Percentiles rank a stretch among this genome's conserved stretches.
Evolutionary conservation across 441 rosid species (phyloP).

Genomic region (Manihot esculenta): DNA sequence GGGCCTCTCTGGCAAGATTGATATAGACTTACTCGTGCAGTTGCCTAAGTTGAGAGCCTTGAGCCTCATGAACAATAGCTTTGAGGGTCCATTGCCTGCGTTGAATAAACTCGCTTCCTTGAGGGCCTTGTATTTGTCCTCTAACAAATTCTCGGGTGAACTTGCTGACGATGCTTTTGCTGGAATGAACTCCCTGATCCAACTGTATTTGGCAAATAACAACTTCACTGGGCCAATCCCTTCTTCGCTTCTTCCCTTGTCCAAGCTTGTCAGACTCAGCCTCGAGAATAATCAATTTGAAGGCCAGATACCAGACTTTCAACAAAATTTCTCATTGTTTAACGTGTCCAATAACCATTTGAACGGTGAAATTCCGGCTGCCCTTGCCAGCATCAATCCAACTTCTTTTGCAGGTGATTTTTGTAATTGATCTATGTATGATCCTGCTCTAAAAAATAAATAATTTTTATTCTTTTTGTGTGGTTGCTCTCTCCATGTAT

Average conservation of each 20-base stretch:
- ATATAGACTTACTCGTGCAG: slow-evolving; percentile 35
- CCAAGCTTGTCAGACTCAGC: slow-evolving; percentile 37
- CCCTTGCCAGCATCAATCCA: slow-evolving; percentile 38
- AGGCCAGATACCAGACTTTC: slow-evolving; percentile 54
- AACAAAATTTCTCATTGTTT: slow-evolving; percentile 33
- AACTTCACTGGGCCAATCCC: slow-evolving; percentile 53
- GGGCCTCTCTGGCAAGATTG: slow-evolving; percentile 54
- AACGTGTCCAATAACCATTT: slow-evolving; percentile 57
- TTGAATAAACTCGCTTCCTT: slow-evolving; percentile 40
- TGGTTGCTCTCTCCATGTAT: too few relatives aligned
- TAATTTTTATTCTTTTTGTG: too few relatives aligned
- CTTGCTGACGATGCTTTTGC: slow-evolving; percentile 42
- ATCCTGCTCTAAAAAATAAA: too few relatives aligned
- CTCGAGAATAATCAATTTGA: slow-evolving; percentile 52
- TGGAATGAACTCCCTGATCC: slow-evolving; percentile 49
- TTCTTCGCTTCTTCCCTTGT: slow-evolving; percentile 34
- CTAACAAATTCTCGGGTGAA: slow-evolving; percentile 52
- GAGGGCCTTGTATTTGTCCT: slow-evolving; percentile 48
- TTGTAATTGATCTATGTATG: background rate
- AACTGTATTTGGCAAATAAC: slow-evolving; percentile 52
- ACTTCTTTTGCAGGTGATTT: slow-evolving; percentile 43
- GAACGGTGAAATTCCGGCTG: slow-evolving; percentile 51
- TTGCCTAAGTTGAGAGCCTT: slow-evolving; percentile 44
- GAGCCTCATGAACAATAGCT: slow-evolving; percentile 58
- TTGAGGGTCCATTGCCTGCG: slow-evolving; percentile 55